phyloP scores from a whole-genome alignment of 1,284 basidiomycete genomes.

The Waitea zeae region DNA sequence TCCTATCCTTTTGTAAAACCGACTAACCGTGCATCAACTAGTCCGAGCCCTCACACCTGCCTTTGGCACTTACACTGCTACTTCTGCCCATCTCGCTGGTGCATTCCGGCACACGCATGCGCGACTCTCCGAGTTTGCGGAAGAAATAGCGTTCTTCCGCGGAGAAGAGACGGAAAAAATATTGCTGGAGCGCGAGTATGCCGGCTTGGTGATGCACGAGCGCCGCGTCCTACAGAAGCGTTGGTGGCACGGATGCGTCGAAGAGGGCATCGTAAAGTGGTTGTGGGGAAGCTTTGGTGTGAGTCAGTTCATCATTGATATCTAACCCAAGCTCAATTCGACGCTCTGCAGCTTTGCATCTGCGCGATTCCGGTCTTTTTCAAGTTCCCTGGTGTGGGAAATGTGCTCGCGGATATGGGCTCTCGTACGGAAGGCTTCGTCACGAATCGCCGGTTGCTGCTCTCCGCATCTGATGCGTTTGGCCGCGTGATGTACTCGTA shows the following conservation, averaged over 20 bases:
- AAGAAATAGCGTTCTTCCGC: too few relatives aligned
- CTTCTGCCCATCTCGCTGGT: too few relatives aligned
- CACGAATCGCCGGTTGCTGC: constrained; percentile 79
- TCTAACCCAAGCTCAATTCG: neutral
- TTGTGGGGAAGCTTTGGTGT: constrained; percentile 91
- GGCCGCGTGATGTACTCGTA: constrained; percentile 90
- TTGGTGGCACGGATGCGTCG: constrained; percentile 84
- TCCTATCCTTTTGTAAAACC: too few relatives aligned
- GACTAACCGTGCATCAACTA: too few relatives aligned
- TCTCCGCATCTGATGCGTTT: constrained; percentile 72
- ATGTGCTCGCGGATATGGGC: constrained; percentile 58
- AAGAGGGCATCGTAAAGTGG: constrained; percentile 97
- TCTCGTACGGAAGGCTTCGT: constrained; percentile 89
- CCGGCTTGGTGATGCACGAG: constrained; percentile 78
- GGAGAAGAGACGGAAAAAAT: constrained; percentile 89
- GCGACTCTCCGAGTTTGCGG: too few relatives aligned
- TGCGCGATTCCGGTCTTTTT: constrained; percentile 94
- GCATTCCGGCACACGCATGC: too few relatives aligned
- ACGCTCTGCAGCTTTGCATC: constrained; percentile 48
- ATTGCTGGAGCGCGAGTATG: constrained; percentile 84
- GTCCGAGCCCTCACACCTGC: too few relatives aligned
- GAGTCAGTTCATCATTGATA: constrained; percentile 11
- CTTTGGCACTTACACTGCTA: too few relatives aligned
- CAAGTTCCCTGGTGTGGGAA: constrained; percentile 57
- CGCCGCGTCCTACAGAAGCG: constrained; percentile 67